Base-by-base conservation (phyloP, 2,329 filamentous ascomycete species). In the Harringtonia lauricola region DNA sequence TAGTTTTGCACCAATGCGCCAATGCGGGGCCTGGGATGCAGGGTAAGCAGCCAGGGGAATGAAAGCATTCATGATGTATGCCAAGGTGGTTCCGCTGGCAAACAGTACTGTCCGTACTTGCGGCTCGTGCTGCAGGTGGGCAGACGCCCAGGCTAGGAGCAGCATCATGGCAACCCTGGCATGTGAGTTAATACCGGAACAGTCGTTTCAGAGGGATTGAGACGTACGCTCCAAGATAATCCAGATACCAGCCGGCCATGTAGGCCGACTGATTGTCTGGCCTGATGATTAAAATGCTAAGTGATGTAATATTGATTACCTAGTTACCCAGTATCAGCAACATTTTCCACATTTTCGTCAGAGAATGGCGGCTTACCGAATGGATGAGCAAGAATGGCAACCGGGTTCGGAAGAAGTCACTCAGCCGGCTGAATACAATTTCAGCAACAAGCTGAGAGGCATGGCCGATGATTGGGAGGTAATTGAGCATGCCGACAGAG, bases 401-500 rank as follows among this genome's bases (percentile, higher is more conserved):
- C 18, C 45, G 45, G 3, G 31, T 31, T 9, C 45, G 29, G 28
- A 43, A 43, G 14, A 29, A 40, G 41, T 47, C 45, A 28, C 45
- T 47, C 21, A 47, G 33, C 5, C 41, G 29, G 14, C 36, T 43
- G 31, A 47, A 47, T 26, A 43, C 10, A 4, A 47, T 30, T 14
- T 47, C 45, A 2, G 45, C 45, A n/a, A 47, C 45, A 10, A 47
- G 33, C 28, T 47, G 45, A 7, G 39, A 33, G 18, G 45, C 45
- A 36, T 47, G 45, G 4, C 45, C 45, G n/a, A 43, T 38, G 34
- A 47, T 47, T n/a, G 45, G 45, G 12, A 47, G 33, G 17, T 47
- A 47, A 38, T 47, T 43, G 15, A 47, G 38, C 45, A 43, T 47
- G 14, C 22, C 45, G 8, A 47, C 41, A 22, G 45, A 47, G 24